Conservation (phyloP, 108 stramenopile genomes). For the Pelagomonas calceolata region DNA sequence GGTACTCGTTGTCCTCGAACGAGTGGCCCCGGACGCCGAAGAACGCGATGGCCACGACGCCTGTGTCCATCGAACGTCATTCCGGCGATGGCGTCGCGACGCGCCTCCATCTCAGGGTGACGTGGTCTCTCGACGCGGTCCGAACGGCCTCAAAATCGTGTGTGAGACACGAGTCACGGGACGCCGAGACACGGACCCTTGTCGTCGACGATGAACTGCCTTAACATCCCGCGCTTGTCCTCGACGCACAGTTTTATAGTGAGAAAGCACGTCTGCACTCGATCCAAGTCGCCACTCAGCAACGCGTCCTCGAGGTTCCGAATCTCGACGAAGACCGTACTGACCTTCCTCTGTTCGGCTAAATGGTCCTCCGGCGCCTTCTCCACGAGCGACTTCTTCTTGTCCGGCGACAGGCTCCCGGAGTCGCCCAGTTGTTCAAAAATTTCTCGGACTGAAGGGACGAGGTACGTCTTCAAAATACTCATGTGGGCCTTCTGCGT, state of each 20-base stretch:
- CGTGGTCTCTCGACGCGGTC: no score
- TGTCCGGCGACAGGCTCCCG: not conserved
- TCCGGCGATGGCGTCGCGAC: no score
- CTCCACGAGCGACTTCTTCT: not conserved
- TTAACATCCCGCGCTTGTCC: conserved; percentile 6
- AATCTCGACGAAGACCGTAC: not conserved
- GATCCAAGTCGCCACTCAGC: not conserved
- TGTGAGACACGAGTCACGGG: no score
- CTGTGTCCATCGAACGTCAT: no score
- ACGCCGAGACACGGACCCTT: no score
- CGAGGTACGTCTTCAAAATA: not conserved
- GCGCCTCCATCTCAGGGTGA: no score
- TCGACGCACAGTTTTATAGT: not conserved
- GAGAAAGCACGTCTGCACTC: not conserved
- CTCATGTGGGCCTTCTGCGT: not conserved
- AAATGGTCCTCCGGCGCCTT: not conserved
- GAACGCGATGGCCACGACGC: conserved; percentile 54
- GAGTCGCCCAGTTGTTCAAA: not conserved
- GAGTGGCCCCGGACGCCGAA: conserved; percentile 63
- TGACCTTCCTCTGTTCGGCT: not conserved
- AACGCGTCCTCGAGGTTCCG: not conserved
- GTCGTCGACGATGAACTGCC: conserved; percentile 22
- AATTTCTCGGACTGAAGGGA: not conserved
- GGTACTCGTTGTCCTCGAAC: conserved; percentile 19
- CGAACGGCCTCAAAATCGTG: no score